Conservation (phyloP, 306 rosid species). For the Begonia loranthoides region DNA sequence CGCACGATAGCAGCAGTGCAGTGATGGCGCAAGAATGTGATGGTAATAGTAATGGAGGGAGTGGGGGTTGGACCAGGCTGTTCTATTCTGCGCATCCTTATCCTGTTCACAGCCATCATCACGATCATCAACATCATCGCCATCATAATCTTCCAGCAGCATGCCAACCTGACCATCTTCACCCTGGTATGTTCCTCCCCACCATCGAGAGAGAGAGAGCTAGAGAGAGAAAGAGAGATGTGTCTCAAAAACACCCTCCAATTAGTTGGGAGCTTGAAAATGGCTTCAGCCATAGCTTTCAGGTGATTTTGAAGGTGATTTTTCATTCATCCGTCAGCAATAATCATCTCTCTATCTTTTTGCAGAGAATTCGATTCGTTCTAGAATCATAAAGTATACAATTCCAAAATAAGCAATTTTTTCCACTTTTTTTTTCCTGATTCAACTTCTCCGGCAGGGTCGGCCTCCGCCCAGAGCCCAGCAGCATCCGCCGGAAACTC, state of each 20-base stretch:
- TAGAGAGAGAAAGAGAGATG: too few species aligned
- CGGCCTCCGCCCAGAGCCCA: conserved; percentile 19
- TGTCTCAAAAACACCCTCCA: background rate
- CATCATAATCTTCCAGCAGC: conserved; percentile 23
- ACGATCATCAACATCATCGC: background rate
- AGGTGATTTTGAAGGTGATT: background rate
- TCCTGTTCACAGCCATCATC: conserved; percentile 41
- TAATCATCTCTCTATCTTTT: too few species aligned
- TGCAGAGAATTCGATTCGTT: too few species aligned
- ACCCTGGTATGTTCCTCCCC: conserved; percentile 24
- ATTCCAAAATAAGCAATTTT: too few species aligned
- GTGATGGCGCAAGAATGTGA: conserved; percentile 14
- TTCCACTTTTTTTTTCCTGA: too few species aligned
- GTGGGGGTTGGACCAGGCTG: conserved; percentile 43
- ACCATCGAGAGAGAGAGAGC: background rate
- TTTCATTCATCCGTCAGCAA: background rate
- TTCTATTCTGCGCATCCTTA: conserved; percentile 68
- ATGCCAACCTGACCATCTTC: conserved; percentile 55
- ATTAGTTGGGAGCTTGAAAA: background rate
- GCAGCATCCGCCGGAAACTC: conserved; percentile 42
- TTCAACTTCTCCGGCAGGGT: too few species aligned
- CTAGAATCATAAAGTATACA: too few species aligned
- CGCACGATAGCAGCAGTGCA: background rate
- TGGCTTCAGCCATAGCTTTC: too few species aligned
- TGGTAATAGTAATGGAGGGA: background rate